Percentiles rank a stretch among this genome's conserved stretches.
phyloP scores from a whole-genome alignment of 73 alveolate species.

The Tetrahymena borealis region DNA sequence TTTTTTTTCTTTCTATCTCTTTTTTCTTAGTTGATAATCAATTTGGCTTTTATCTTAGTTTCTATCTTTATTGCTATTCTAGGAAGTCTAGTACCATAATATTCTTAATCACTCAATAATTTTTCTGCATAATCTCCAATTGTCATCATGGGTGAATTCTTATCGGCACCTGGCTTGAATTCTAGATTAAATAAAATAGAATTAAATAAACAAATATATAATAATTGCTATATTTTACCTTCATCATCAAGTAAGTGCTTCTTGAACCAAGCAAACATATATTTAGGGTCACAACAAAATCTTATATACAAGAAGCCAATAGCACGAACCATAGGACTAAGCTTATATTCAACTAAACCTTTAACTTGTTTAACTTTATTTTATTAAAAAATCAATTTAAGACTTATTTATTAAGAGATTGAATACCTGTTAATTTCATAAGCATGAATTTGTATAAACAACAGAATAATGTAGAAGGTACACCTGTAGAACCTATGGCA shows the following conservation, averaged over 20 bases:
- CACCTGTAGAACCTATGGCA: conserved; percentile 73
- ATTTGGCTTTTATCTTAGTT: conserved; percentile 20
- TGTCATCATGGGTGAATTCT: conserved; percentile 41
- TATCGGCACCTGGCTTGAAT: conserved; percentile 48
- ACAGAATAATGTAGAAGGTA: conserved; percentile 79
- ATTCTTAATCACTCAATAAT: conserved; percentile 62
- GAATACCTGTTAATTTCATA: conserved; percentile 54
- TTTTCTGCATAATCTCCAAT: conserved; percentile 69
- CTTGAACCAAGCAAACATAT: conserved; percentile 62
- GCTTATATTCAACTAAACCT: conserved; percentile 33
- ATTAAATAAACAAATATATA: neutral
- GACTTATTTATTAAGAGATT: neutral
- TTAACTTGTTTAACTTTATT: conserved; percentile 34
- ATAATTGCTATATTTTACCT: neutral
- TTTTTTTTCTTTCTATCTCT: conserved; percentile 16
- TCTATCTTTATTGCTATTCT: conserved; percentile 60
- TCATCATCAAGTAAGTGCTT: conserved; percentile 59
- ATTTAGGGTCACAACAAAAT: conserved; percentile 60
- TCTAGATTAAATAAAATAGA: neutral
- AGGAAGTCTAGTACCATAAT: conserved; percentile 68
- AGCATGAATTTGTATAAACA: conserved; percentile 61
- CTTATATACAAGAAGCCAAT: conserved; percentile 70
- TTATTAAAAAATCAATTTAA: neutral
- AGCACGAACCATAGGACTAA: conserved; percentile 55
- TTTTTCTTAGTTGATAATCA: conserved; percentile 6